These are phyloP conservation scores for Trichosporon inkin DNA, from an alignment of 1,284 basidiomycete species.

Conservation along the genomic window DNA sequence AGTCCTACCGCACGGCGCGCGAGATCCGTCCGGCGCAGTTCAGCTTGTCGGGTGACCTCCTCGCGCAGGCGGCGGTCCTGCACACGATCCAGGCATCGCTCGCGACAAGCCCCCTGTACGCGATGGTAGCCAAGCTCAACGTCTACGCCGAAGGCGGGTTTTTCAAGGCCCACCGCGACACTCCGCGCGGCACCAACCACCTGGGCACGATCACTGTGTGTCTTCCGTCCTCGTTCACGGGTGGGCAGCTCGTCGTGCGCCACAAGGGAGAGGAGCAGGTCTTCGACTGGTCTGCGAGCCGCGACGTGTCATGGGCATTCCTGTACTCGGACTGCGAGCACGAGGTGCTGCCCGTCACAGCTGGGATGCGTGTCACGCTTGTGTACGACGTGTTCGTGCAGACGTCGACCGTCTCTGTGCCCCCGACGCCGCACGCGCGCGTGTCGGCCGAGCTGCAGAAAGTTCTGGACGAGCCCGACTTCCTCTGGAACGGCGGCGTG, in stretches of 20 bases:
- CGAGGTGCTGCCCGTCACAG: constrained; percentile 51
- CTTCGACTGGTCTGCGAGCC: constrained; percentile 17
- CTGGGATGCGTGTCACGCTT: constrained; percentile 53
- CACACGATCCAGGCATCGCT: constrained; percentile 7
- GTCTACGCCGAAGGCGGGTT: neutral
- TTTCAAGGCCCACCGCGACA: constrained; percentile 14
- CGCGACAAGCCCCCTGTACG: constrained; percentile 3
- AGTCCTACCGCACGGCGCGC: constrained; percentile 21
- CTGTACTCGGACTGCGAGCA: constrained; percentile 54
- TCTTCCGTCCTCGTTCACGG: constrained; percentile 24
- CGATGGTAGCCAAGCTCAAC: constrained; percentile 13
- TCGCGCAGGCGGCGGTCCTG: constrained; percentile 14
- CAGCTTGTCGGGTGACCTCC: constrained; percentile 18
- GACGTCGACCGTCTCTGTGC: neutral
- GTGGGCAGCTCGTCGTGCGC: constrained; percentile 28
- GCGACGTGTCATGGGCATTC: constrained; percentile 24
- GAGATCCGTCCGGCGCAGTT: constrained; percentile 27
- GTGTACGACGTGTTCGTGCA: constrained; percentile 44
- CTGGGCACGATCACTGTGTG: constrained; percentile 26
- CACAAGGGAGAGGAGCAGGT: constrained; percentile 12
- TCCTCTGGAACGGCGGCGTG: constrained; percentile 35
- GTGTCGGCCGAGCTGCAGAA: neutral
- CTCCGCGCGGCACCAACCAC: constrained; percentile 4
- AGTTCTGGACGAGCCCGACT: neutral
- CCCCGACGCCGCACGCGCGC: neutral